Evolutionary conservation across 768 basidiomycete genomes (phyloP), one percentile per base, ranked within the genome.

Genomic region (Daedaleopsis nitida): DNA sequence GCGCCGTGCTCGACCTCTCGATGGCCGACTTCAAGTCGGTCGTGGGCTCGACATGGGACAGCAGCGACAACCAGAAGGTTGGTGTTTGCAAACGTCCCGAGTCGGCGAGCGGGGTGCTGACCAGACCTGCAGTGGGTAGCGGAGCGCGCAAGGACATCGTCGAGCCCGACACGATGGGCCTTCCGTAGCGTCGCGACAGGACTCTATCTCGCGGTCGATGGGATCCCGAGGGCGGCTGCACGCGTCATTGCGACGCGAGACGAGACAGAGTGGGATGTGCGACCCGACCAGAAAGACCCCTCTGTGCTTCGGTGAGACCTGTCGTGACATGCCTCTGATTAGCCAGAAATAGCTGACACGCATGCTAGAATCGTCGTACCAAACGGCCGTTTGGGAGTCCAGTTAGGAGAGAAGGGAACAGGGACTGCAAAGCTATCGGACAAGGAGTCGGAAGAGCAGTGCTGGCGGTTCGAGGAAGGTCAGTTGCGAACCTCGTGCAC

Each of bases 1-100:
- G 78, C 3, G 85, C 80, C 10, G 82, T 78, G 19, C 65, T 86
- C 32, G 84, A 87, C 64, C 76, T 87, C 56, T 86, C 85, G 19
- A 83, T 79, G 11, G 74, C 59, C 10, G 85, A 87, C 70, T 78
- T 82, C 60, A 67, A 47, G 13, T 77, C 82, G 48, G 75, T 86
- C 66, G 81, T 80, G 32, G 85, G 85, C 6, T 84, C 72, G 60
- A 66, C 73, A 5, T 68, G 59, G 54, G 76, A 83, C 63, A 68
- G 70, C 6, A 79, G 79, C 13, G 67, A 73, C 21, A 86, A 86
- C 65, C 86, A 87, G 64, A 67, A 75, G 73, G 83, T 83, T 11
- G 16, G 2, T 13, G 1, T 52, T 3, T 35, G 24, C 34, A 16
- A 11, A 34, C 17, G 6, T 27, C 10, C 17, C n/a, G 3, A 59